phyloP scores from a whole-genome alignment of 768 basidiomycete genomes.

The Boletus vinaceobasis region DNA sequence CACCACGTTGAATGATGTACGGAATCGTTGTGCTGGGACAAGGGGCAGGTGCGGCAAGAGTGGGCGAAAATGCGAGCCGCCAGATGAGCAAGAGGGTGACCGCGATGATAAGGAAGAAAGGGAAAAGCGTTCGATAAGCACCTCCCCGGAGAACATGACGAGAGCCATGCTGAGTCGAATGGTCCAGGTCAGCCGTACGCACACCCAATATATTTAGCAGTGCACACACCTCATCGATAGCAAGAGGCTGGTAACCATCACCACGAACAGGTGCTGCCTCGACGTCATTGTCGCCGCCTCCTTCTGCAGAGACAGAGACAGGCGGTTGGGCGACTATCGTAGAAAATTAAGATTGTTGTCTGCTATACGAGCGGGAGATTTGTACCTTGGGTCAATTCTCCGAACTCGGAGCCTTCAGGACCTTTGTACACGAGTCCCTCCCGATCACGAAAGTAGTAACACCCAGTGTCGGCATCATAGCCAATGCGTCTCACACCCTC shows the following conservation, averaged over 20 bases:
- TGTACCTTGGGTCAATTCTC: constrained; percentile 45
- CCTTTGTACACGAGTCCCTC: constrained; percentile 56
- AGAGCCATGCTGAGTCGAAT: constrained; percentile 30
- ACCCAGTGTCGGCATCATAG: constrained; percentile 68
- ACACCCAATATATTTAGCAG: not conserved
- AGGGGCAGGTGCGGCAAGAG: constrained; percentile 25
- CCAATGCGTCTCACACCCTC: constrained; percentile 62
- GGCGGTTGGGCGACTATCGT: constrained; percentile 32
- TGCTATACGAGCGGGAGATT: not conserved
- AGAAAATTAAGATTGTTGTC: not conserved
- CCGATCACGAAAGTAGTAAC: constrained; percentile 60
- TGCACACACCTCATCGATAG: constrained; percentile 44
- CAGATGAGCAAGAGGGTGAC: constrained; percentile 61
- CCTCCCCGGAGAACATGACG: constrained; percentile 34
- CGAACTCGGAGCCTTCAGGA: constrained; percentile 59
- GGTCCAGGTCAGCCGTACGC: constrained; percentile 13
- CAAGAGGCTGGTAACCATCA: constrained; percentile 58
- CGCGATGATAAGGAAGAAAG: constrained; percentile 68
- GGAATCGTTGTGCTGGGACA: constrained; percentile 36
- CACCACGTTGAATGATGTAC: constrained; percentile 54
- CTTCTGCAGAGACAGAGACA: constrained; percentile 22
- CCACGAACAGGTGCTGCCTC: constrained; percentile 53
- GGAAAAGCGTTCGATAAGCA: constrained; percentile 61
- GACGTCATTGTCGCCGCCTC: constrained; percentile 40
- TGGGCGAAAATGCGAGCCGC: constrained; percentile 48